Base-by-base conservation (phyloP, 495 filamentous ascomycete species). In the Talaromyces wortmannii region DNA sequence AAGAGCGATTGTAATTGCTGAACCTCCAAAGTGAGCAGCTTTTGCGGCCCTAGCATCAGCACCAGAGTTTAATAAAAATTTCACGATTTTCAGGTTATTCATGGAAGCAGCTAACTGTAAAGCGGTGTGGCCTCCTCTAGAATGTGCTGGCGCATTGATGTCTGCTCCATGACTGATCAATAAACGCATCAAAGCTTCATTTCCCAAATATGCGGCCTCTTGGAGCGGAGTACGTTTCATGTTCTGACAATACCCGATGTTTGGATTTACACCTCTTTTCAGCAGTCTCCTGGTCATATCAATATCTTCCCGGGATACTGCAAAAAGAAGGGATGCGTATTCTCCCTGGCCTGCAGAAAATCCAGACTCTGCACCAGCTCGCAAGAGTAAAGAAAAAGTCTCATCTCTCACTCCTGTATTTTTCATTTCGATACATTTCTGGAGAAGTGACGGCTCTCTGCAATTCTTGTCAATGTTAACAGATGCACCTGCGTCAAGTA, bases 191-290 rank as follows among this genome's bases (percentile, higher is more conserved):
- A 61, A 47, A n/a, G 36, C 46, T 6, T 45, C 42, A 40, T 59
- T 53, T 23, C 56, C 58, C 30, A 10, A 3, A 32, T 36, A 29
- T 45, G 45, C 32, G 7, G 68, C 70, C 29, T 63, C 67, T 54
- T 70, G 65, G 30, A 73, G 42, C 3, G 67, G 53, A 48, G 52
- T 68, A 36, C 58, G 55, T 43, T 57, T 61, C 2, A 2, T 40
- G 36, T 2, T 2, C 12, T 45, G 40, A 5, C 58, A 58, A 3
- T 59, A 60, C 0, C 33, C 51, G 4, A 57, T 44, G 29, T 61
- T 61, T 17, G 63, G 59, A 48, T 69, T 55, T 2, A 68, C 67
- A 0, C 66, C 69, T 47, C 16, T 7, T 60, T 52, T 7, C 36
- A 73, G 30, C 16, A 75, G 58, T 8, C 52, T 5, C 15, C 63